These are phyloP conservation scores for Datura wrightii DNA, from an alignment of 257 asterid genomes.

Conservation along the genomic window DNA sequence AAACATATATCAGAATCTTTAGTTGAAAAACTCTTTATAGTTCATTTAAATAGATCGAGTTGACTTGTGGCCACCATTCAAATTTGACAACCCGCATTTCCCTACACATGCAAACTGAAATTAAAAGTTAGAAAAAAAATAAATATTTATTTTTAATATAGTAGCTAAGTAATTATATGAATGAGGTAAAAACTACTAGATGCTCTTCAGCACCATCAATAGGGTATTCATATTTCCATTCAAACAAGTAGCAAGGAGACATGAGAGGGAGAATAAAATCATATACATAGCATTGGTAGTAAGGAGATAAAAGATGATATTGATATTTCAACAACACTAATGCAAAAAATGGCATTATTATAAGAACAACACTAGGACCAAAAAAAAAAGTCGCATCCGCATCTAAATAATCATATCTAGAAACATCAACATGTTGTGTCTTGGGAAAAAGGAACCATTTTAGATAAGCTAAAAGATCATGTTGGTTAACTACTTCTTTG, in stretches of 20 bases:
- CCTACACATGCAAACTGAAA: too few species aligned
- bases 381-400: not conserved
- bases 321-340: not conserved
- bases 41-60: too few species aligned
- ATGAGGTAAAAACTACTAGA: too few species aligned
- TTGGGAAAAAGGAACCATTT: not conserved
- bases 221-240: slow-evolving; percentile 20
- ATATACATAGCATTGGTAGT: not conserved
- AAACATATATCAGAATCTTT: too few species aligned
- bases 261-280: not conserved
- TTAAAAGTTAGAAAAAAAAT: too few species aligned
- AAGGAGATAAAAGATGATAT: slow-evolving; percentile 7
- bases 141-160: too few species aligned
- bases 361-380: not conserved
- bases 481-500: not conserved
- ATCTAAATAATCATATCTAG: not conserved
- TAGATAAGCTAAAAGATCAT: not conserved
- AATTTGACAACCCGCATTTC: too few species aligned
- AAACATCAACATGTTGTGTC: not conserved
- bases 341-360: not conserved
- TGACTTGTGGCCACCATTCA: too few species aligned
- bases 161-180: too few species aligned
- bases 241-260: not conserved
- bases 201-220: too few species aligned
- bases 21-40: too few species aligned